These are phyloP conservation scores for Collybia sp. DNA, from an alignment of 768 basidiomycete species.

Conservation along the genomic window DNA sequence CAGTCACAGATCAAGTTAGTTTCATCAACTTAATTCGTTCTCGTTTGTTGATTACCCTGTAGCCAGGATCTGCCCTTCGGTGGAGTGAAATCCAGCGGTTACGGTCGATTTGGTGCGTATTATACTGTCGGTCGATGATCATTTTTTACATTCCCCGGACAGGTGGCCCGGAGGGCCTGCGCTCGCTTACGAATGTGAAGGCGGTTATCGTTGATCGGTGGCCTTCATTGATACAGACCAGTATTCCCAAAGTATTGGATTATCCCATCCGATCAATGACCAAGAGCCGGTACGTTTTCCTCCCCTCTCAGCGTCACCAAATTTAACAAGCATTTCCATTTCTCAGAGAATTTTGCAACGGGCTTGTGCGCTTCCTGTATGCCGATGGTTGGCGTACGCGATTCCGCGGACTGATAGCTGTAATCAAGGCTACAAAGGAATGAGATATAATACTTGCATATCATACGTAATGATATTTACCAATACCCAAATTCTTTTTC, in stretches of 20 bases:
- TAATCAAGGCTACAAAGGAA: slow-evolving; percentile 13
- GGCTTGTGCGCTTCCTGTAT: slow-evolving; percentile 47
- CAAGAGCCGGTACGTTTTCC: slow-evolving; percentile 62
- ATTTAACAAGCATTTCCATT: slow-evolving; percentile 1
- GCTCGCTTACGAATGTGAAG: slow-evolving; percentile 84
- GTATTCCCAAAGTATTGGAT: slow-evolving; percentile 81
- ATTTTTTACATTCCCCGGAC: slow-evolving; percentile 3
- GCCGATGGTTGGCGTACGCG: slow-evolving; percentile 47
- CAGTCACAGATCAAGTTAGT: slow-evolving; percentile 60
- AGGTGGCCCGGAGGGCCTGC: slow-evolving; percentile 93
- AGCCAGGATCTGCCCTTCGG: slow-evolving; percentile 94
- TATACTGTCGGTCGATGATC: neutral
- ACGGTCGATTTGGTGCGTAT: slow-evolving; percentile 82
- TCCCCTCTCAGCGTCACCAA: slow-evolving; percentile 1
- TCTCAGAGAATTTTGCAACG: slow-evolving; percentile 45
- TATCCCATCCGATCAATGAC: slow-evolving; percentile 76
- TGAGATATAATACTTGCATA: too few species aligned
- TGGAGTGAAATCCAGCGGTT: slow-evolving; percentile 86
- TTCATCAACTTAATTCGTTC: slow-evolving; percentile 4
- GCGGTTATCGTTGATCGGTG: slow-evolving; percentile 83
- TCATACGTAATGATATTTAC: too few species aligned
- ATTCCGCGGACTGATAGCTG: slow-evolving; percentile 35
- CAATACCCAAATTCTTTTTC: too few species aligned
- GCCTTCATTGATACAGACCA: slow-evolving; percentile 78
- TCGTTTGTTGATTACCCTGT: slow-evolving; percentile 5